Conservation (phyloP, 2,329 filamentous ascomycete genomes). For the Alternaria hordeiaustralica region DNA sequence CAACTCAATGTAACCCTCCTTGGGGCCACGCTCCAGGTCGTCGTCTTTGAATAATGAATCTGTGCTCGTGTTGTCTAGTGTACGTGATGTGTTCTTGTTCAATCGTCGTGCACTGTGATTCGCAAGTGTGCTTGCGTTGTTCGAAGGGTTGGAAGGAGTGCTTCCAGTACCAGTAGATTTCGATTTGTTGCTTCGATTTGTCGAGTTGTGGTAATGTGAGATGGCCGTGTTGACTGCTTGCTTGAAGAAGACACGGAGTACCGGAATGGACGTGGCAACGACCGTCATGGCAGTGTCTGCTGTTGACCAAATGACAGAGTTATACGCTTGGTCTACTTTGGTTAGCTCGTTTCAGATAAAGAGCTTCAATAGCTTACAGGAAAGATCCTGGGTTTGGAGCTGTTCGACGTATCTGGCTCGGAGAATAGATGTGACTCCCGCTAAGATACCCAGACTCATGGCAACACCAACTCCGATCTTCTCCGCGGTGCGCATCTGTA, state of each 20-base stretch:
- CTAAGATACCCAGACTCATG: constrained; percentile 18
- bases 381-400: neutral
- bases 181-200: neutral
- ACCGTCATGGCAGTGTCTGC: constrained; percentile 8
- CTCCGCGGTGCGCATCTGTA: constrained; percentile 16
- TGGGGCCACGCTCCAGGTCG: neutral
- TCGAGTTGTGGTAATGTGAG: neutral
- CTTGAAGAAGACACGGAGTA: constrained; percentile 11
- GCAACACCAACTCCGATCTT: constrained; percentile 19
- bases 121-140: neutral
- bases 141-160: neutral
- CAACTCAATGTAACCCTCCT: neutral
- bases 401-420: constrained; percentile 1
- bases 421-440: constrained; percentile 1
- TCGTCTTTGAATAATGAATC: neutral
- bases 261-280: constrained; percentile 6
- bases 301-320: constrained; percentile 7
- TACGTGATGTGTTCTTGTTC: neutral
- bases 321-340: constrained; percentile 4
- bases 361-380: neutral
- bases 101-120: neutral
- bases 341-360: neutral
- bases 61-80: neutral
- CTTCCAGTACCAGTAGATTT: neutral
- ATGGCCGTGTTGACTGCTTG: neutral